Conservation (phyloP, 305 asterid species). For the Striga hermonthica region DNA sequence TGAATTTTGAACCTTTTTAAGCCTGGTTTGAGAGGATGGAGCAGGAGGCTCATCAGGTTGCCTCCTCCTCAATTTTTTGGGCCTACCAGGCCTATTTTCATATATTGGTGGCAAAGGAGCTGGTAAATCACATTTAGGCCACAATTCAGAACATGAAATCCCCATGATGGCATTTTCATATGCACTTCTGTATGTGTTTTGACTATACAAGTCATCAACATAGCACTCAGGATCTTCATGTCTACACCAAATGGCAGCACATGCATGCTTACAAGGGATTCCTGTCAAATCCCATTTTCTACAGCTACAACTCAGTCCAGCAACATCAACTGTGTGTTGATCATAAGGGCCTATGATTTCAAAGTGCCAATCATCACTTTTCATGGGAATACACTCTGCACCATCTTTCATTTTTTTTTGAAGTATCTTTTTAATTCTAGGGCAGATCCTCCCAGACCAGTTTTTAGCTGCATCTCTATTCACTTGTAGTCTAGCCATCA, state of each 20-base stretch:
- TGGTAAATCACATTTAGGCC: background rate
- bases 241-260: background rate
- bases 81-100: background rate
- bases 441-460: background rate
- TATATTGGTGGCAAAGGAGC: background rate
- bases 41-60: background rate
- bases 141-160: background rate
- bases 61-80: background rate
- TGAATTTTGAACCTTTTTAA: background rate
- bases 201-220: background rate
- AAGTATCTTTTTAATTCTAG: background rate
- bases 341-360: background rate
- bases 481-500: conserved; percentile 5
- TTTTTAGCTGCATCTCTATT: background rate
- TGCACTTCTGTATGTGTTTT: background rate
- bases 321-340: background rate
- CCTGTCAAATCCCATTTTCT: background rate
- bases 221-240: background rate
- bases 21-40: background rate
- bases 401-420: background rate
- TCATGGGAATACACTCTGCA: background rate
- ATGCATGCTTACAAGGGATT: background rate
- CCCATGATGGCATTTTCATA: conserved; percentile 1
- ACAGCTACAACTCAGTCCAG: background rate
- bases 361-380: background rate